phyloP scores from a whole-genome alignment of 768 basidiomycete species.

The Lactarius evosmus region DNA sequence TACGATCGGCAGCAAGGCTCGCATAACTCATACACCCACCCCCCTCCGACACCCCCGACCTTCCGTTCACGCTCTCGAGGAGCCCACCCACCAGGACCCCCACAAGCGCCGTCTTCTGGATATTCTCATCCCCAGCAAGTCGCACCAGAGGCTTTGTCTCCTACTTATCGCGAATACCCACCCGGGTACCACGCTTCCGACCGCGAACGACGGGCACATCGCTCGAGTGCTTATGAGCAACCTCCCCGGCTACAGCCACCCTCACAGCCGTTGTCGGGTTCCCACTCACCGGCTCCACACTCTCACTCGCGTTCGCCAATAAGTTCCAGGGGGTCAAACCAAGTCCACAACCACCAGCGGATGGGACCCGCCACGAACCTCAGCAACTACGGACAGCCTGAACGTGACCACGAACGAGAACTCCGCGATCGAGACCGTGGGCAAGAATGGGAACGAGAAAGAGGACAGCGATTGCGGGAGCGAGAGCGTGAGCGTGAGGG shows the following conservation, averaged over 20 bases:
- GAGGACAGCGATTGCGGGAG: conserved; percentile 42
- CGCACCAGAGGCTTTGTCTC: conserved; percentile 24
- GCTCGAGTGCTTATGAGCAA: conserved; percentile 12
- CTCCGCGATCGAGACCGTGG: conserved; percentile 41
- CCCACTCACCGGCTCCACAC: conserved; percentile 37
- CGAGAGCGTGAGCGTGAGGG: conserved; percentile 13
- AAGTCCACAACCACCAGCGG: conserved; percentile 64
- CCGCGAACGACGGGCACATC: conserved; percentile 20
- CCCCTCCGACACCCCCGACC: conserved; percentile 8
- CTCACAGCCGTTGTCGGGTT: conserved; percentile 8
- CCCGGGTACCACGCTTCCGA: conserved; percentile 15
- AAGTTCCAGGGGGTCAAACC: conserved; percentile 31
- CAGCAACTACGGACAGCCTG: conserved; percentile 43
- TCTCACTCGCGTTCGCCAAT: conserved; percentile 48
- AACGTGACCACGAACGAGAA: conserved; percentile 50
- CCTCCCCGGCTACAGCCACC: conserved; percentile 18
- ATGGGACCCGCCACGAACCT: conserved; percentile 60
- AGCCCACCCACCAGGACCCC: conserved; percentile 22
- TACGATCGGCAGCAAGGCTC: conserved; percentile 22
- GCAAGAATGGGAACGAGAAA: conserved; percentile 27
- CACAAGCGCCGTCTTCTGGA: conserved; percentile 24
- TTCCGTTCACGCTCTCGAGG: conserved; percentile 22
- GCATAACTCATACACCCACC: conserved; percentile 17
- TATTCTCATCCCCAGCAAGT: conserved; percentile 25
- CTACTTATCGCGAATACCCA: conserved; percentile 24